Percentiles rank a stretch among this genome's conserved stretches.
Conservation (phyloP, 371 early-diverging fungal species). For the Umbelopsis sp. region DNA sequence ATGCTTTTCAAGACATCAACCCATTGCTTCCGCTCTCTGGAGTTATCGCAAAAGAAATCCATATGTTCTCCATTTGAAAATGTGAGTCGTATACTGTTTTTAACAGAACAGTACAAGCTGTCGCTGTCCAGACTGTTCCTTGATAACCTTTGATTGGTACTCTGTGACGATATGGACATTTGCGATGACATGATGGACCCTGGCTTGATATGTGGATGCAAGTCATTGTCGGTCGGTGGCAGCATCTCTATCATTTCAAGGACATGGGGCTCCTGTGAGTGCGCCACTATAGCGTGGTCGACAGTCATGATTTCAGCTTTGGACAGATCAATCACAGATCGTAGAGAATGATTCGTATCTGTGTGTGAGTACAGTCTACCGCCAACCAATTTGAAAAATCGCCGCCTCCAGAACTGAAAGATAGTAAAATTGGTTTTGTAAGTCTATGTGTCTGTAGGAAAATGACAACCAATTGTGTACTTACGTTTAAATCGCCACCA, state of each 20-base stretch:
- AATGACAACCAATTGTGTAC: neutral
- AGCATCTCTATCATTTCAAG: constrained; percentile 6
- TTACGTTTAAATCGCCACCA: constrained; percentile 37
- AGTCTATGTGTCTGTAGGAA: neutral
- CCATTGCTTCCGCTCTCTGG: constrained; percentile 31
- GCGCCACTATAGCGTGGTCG: constrained; percentile 19
- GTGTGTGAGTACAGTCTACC: constrained; percentile 30
- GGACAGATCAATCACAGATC: constrained; percentile 33
- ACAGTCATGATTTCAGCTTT: constrained; percentile 27
- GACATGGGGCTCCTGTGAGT: constrained; percentile 6
- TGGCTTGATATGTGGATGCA: neutral
- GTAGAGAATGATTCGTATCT: constrained; percentile 23
- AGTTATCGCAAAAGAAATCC: constrained; percentile 38
- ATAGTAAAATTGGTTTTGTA: neutral
- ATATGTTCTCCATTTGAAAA: constrained; percentile 36
- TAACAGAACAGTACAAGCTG: constrained; percentile 26
- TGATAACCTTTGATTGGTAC: neutral
- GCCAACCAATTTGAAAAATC: constrained; percentile 29
- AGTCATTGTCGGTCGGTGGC: neutral
- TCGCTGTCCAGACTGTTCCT: constrained; percentile 2
- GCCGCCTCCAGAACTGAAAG: constrained; percentile 34
- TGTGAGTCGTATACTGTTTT: constrained; percentile 30
- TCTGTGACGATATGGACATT: constrained; percentile 9
- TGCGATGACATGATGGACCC: constrained; percentile 1
- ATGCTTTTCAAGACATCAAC: constrained; percentile 31